Conservation (phyloP, 1,139 yeast species). For the Yamadazyma diddensiae region DNA sequence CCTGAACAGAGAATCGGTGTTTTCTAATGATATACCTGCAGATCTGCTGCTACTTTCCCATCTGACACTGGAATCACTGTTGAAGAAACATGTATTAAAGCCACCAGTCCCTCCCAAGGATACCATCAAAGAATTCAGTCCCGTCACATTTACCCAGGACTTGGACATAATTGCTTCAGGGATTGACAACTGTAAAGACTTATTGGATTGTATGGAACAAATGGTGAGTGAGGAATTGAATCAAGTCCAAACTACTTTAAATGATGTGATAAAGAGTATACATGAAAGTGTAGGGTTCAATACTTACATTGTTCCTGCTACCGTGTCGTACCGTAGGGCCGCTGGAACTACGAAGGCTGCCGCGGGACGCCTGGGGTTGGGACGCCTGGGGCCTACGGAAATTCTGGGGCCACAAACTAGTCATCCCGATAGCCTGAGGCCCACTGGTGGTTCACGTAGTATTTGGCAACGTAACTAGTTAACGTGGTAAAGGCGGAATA, state of each 20-base stretch:
- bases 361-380: too few species aligned
- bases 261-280: constrained; percentile 9
- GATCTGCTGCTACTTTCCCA: neutral
- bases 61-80: neutral
- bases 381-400: too few species aligned
- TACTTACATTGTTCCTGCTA: too few species aligned
- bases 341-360: too few species aligned
- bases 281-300: constrained; percentile 12
- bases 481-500: too few species aligned
- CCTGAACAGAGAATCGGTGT: constrained; percentile 1
- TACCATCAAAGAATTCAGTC: constrained; percentile 1
- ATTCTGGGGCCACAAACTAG: too few species aligned
- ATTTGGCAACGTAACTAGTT: too few species aligned
- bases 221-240: constrained; percentile 15
- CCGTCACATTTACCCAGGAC: constrained; percentile 2
- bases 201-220: constrained; percentile 17
- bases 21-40: neutral
- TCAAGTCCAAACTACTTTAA: constrained; percentile 10
- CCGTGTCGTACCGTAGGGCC: too few species aligned
- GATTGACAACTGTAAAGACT: constrained; percentile 6
- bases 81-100: neutral
- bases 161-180: constrained; percentile 9
- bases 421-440: too few species aligned
- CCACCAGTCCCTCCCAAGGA: constrained; percentile 5
- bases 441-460: too few species aligned